Evolutionary conservation across 1,139 yeast genomes (phyloP).

Genomic region (Nadsonia starkeyi-henricii): DNA sequence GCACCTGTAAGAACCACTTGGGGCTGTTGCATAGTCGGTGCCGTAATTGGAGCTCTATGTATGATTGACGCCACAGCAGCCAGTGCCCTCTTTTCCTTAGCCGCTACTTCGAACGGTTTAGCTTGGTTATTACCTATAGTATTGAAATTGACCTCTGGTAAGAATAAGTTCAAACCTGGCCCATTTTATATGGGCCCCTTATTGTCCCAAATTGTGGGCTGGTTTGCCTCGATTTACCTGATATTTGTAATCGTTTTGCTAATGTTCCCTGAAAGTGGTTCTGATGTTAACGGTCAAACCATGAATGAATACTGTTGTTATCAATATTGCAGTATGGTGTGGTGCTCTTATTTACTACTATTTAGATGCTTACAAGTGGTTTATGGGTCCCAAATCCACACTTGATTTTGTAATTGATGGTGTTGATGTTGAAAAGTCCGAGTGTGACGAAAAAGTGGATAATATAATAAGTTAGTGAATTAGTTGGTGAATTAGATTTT

Average conservation of each 20-base stretch:
- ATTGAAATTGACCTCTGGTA: constrained; percentile 27
- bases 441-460: not conserved
- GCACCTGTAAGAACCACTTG: constrained; percentile 52
- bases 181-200: constrained; percentile 44
- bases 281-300: constrained; percentile 28
- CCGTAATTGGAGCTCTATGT: constrained; percentile 43
- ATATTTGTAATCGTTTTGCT: constrained; percentile 45
- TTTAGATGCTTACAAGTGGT: constrained; percentile 47
- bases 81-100: constrained; percentile 42
- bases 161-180: constrained; percentile 46
- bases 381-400: constrained; percentile 48
- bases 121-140: constrained; percentile 49
- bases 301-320: constrained; percentile 63
- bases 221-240: constrained; percentile 24
- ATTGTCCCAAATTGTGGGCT: constrained; percentile 26
- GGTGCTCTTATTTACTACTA: constrained; percentile 36
- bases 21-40: constrained; percentile 35
- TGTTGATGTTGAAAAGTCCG: constrained; percentile 8
- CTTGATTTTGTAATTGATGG: constrained; percentile 24
- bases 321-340: constrained; percentile 45
- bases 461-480: too few relatives aligned
- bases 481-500: too few relatives aligned
- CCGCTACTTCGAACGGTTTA: constrained; percentile 46
- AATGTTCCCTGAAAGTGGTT: constrained; percentile 43
- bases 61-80: constrained; percentile 50